Base-by-base conservation (phyloP, 306 rosid species). In the Quillaja saponaria region DNA sequence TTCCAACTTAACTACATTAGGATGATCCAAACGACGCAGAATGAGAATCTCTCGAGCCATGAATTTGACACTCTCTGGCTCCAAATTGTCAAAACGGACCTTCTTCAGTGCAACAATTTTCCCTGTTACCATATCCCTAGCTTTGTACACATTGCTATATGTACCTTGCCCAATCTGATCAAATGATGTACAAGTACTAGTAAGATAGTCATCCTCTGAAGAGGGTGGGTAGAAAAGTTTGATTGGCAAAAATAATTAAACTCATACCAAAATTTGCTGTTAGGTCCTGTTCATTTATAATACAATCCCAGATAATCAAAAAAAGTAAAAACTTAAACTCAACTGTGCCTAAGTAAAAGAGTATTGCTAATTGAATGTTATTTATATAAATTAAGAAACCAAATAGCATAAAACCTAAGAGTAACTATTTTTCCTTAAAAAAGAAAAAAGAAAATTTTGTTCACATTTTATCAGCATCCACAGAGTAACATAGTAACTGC, bases 11-110 rank as follows among this genome's bases (percentile, higher is more conserved):
- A 90, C 74, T 15, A 90, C 95, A 71, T 90, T 90, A 3, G 97
- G 95, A 75, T 90, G 95, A 81, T 90, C 95, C 51, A 87, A 46
- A 50, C 89, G 95, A 1, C 95, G 92, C 53, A 82, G 66, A 67
- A 90, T 90, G 64, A 90, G 88, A 77, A 90, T 90, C 77, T 87
- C 97, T 55, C 95, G 67, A 14, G 97, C 97, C 97, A 90, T 87
- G 64, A 90, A 90, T 66, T 80, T 90, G 55, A 90, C 97, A 76
- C 97, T 90, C 73, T 90, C 97, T 0, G 97, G 97, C 80, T 90
- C 97, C 77, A 87, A 78, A 82, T 90, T 90, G 73, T 90, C 97
- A 51, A 90, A 90, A 3, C 97, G 85, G 19, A 90, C 97, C 78
- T 90, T 90, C 83, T 90, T 90, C 31, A 87, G 56, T 7, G 95